Conservation (phyloP, 2,329 filamentous ascomycete species). For the Colletotrichum liriopes region DNA sequence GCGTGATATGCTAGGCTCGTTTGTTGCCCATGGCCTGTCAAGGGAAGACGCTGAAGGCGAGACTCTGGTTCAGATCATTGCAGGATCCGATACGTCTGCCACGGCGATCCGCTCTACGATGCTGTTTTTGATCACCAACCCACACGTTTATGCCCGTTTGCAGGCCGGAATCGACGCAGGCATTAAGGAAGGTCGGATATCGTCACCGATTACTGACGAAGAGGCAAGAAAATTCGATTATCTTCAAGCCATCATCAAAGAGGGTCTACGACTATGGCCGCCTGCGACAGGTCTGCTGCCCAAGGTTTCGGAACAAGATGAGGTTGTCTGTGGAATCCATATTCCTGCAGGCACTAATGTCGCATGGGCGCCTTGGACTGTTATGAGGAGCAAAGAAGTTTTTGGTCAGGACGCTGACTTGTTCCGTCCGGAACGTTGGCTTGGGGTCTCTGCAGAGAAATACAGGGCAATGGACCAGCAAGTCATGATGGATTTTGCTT, state of each 20-base stretch:
- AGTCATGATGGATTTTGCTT: constrained; percentile 54
- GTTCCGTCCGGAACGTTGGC: constrained; percentile 55
- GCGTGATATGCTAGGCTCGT: constrained; percentile 56
- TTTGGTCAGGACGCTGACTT: constrained; percentile 54
- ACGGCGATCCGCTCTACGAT: constrained; percentile 68
- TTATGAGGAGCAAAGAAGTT: constrained; percentile 52
- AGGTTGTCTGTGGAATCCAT: constrained; percentile 51
- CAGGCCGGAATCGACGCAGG: constrained; percentile 60
- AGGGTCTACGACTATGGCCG: constrained; percentile 58
- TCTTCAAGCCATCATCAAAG: constrained; percentile 65
- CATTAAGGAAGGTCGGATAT: constrained; percentile 45
- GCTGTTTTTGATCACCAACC: constrained; percentile 66
- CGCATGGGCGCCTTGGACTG: constrained; percentile 52
- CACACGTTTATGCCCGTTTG: constrained; percentile 61
- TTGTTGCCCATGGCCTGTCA: constrained; percentile 54
- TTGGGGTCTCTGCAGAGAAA: constrained; percentile 53
- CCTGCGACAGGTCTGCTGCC: constrained; percentile 55
- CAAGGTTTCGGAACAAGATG: constrained; percentile 56
- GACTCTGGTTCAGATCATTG: constrained; percentile 57
- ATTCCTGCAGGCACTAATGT: constrained; percentile 52
- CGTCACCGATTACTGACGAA: constrained; percentile 50
- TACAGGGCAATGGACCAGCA: constrained; percentile 53
- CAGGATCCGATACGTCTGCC: constrained; percentile 72
- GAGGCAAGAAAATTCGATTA: constrained; percentile 57
- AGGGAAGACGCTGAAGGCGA: constrained; percentile 58